These are phyloP conservation scores for Elsinoe ampelina DNA, from an alignment of 2,329 filamentous ascomycete species.

Conservation along the genomic window DNA sequence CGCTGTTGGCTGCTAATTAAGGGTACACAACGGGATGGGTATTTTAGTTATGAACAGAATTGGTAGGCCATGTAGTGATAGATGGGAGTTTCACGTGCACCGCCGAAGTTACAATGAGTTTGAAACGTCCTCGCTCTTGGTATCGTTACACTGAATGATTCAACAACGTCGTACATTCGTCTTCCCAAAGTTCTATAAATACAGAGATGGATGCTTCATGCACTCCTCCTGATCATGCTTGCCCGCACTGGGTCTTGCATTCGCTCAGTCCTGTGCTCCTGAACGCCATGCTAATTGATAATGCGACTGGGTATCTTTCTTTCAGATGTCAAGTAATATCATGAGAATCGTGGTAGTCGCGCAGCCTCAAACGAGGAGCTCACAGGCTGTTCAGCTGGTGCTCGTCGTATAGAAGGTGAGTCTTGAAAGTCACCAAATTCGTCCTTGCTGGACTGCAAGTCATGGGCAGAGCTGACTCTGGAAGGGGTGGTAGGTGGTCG, in stretches of 20 bases:
- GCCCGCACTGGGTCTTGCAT: not conserved
- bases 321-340: not conserved
- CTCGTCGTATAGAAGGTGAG: not conserved
- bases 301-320: not conserved
- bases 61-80: not conserved
- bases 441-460: not conserved
- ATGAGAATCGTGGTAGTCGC: conserved; percentile 11
- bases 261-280: conserved; percentile 3
- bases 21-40: too few relatives aligned
- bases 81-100: too few relatives aligned
- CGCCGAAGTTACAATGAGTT: too few relatives aligned
- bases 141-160: too few relatives aligned
- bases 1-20: too few relatives aligned
- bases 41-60: too few relatives aligned
- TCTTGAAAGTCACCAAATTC: conserved; percentile 2
- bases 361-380: conserved; percentile 8
- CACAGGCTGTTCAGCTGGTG: not conserved
- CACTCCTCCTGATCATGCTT: not conserved
- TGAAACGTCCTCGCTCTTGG: too few relatives aligned
- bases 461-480: not conserved
- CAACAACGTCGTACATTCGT: too few relatives aligned
- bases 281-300: conserved; percentile 13
- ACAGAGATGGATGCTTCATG: too few relatives aligned
- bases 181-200: not conserved
- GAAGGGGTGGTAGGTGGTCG: not conserved